phyloP scores from a whole-genome alignment of 148 eudicot species.

The Arbutus unedo region DNA sequence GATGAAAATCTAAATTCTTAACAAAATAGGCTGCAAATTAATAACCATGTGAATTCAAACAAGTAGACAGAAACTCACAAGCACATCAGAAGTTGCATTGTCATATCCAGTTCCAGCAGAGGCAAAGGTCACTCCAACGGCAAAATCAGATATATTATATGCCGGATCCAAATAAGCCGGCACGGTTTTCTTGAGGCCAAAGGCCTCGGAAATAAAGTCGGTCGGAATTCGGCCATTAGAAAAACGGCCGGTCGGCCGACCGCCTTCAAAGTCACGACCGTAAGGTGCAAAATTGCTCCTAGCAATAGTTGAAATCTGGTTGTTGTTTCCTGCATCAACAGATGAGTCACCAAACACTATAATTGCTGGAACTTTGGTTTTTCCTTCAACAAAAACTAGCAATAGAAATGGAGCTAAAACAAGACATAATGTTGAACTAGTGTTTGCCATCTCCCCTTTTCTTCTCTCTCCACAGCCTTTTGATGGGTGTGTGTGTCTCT shows the following conservation, averaged over 20 bases:
- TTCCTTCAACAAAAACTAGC: neutral
- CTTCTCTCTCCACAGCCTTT: neutral
- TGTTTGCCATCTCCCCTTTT: conserved; percentile 4
- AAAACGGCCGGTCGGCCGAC: conserved; percentile 38
- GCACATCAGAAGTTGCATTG: conserved; percentile 40
- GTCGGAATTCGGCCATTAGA: conserved; percentile 42
- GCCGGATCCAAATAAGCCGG: conserved; percentile 47
- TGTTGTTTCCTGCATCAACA: conserved; percentile 49
- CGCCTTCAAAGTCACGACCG: conserved; percentile 38
- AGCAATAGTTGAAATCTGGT: conserved; percentile 32
- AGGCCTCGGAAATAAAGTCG: conserved; percentile 42
- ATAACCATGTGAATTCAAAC: neutral
- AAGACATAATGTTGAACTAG: neutral
- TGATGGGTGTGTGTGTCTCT: neutral
- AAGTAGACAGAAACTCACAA: conserved; percentile 18
- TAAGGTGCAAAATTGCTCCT: conserved; percentile 44
- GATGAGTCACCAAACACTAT: conserved; percentile 53
- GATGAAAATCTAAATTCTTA: too few species aligned
- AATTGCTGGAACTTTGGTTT: conserved; percentile 37
- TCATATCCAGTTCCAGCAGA: conserved; percentile 48
- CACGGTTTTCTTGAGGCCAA: conserved; percentile 33
- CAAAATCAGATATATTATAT: conserved; percentile 37
- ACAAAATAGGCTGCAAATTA: neutral
- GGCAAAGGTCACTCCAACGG: conserved; percentile 41
- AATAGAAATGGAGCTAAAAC: neutral